Conservation (phyloP, 768 basidiomycete species). For the Xerocomellus intermedius region DNA sequence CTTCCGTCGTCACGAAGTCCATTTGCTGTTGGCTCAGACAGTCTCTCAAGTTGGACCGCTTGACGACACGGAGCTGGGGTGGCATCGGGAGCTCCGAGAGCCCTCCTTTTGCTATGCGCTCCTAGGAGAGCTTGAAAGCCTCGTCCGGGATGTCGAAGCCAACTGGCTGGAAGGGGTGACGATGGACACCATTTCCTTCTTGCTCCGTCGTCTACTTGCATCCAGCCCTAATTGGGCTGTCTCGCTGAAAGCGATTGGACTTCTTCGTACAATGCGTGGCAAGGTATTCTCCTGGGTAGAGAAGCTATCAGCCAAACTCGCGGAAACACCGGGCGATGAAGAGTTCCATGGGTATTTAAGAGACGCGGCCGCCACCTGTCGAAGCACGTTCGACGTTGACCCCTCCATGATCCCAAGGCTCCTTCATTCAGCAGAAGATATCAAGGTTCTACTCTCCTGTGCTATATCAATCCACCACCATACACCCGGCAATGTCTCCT, state of each 20-base stretch:
- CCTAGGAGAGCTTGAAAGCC: constrained; percentile 35
- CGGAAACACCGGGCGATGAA: constrained; percentile 8
- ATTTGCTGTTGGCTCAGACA: constrained; percentile 43
- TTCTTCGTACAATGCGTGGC: constrained; percentile 34
- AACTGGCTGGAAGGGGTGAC: constrained; percentile 42
- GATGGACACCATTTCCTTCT: constrained; percentile 33
- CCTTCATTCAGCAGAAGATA: constrained; percentile 23
- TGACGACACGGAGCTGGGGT: constrained; percentile 20
- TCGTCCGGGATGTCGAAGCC: constrained; percentile 34
- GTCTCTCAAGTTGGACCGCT: constrained; percentile 42
- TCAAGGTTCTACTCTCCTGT: constrained; percentile 22
- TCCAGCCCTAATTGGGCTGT: constrained; percentile 16
- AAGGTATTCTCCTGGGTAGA: constrained; percentile 37
- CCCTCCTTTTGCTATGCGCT: constrained; percentile 37
- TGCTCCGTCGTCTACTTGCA: constrained; percentile 38
- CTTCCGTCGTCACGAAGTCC: constrained; percentile 40
- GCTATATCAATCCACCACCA: constrained; percentile 29
- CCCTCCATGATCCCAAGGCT: constrained; percentile 1
- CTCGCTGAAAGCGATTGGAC: constrained; percentile 12
- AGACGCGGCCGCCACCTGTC: constrained; percentile 41
- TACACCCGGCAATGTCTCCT: constrained; percentile 10
- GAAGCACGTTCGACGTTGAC: constrained; percentile 32
- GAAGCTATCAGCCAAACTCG: constrained; percentile 30
- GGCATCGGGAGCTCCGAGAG: constrained; percentile 40
- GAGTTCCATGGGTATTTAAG: constrained; percentile 27